Evolutionary conservation across 106 monocot species (phyloP), one percentile per base, ranked within the genome.

Genomic region (Alisma plantagoaquatica): DNA sequence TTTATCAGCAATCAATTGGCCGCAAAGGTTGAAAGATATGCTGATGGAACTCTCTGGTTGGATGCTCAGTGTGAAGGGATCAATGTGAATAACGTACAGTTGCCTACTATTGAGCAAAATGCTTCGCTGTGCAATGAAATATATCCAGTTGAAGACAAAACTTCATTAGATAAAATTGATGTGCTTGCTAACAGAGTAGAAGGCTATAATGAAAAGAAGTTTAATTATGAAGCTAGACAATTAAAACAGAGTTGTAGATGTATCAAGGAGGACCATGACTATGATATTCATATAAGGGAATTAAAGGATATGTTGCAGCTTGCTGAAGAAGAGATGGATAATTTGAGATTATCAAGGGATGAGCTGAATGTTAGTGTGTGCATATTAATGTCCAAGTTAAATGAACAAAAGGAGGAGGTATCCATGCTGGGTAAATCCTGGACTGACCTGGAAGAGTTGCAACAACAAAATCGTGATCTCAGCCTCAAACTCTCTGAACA

Each of bases 401-500:
- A 70, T 64, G 98, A 98, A 41, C 85, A 90, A 27, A 45, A 53
- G 27, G 31, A 18, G 21, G 41, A 55, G 3, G 60, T 78, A 29
- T 57, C 62, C 55, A 66, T 79, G 23, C 66, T 73, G 20, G 61
- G 80, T 56, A 58, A 60, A 46, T 66, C 46, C 44, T 42, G 29
- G 21, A 18, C 1, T 31, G 72, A 87, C 46, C 27, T 87, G 61
- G 46, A 42, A 38, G 73, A 74, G 46, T 57, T 85, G 58, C 68
- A 56, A 60, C 78, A 74, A 51, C 78, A 89, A 29, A 32, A 82
- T 32, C 70, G 63, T 63, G 82, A 76, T 41, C 77, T 99, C 18
- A 70, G 51, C 20, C 61, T 61, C 29, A 85, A 74, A 52, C 79
- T 99, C 22, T 82, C 79, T 43, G 90, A 90, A 51, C 98, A 90